phyloP scores from a whole-genome alignment of 306 rosid species.

The Mucuna pruriens region DNA sequence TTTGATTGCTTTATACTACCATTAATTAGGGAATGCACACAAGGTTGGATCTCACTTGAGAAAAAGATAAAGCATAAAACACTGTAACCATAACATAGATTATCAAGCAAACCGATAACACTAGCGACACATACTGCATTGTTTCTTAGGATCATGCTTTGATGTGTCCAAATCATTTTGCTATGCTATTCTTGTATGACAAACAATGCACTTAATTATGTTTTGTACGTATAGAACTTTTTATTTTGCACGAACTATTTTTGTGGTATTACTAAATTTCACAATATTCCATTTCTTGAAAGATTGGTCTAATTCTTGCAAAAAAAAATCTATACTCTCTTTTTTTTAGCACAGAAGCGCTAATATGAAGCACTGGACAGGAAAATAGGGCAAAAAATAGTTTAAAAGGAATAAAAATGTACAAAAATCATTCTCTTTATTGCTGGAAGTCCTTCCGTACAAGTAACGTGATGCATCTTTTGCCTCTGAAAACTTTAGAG shows the following conservation, averaged over 20 bases:
- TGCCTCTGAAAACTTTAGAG: neutral
- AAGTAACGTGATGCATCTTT: neutral
- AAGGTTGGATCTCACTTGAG: constrained; percentile 33
- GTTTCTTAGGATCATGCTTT: neutral
- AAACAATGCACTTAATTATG: neutral
- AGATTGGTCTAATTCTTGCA: neutral
- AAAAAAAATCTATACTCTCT: neutral
- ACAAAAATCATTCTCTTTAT: neutral
- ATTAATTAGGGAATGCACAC: constrained; percentile 26
- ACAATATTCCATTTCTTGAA: neutral
- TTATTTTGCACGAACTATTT: neutral
- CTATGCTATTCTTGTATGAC: neutral
- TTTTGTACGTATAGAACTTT: neutral
- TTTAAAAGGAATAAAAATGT: neutral
- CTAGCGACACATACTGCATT: neutral
- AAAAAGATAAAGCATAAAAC: neutral
- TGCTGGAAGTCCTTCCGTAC: neutral
- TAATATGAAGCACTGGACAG: neutral
- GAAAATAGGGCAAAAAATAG: neutral
- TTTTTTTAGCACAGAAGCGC: neutral
- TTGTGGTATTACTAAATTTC: neutral
- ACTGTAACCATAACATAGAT: neutral
- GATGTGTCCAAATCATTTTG: neutral
- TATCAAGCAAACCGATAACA: neutral
- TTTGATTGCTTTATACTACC: constrained; percentile 16